phyloP scores from a whole-genome alignment of 169 alveolate species.

The Plasmodium yoelii region DNA sequence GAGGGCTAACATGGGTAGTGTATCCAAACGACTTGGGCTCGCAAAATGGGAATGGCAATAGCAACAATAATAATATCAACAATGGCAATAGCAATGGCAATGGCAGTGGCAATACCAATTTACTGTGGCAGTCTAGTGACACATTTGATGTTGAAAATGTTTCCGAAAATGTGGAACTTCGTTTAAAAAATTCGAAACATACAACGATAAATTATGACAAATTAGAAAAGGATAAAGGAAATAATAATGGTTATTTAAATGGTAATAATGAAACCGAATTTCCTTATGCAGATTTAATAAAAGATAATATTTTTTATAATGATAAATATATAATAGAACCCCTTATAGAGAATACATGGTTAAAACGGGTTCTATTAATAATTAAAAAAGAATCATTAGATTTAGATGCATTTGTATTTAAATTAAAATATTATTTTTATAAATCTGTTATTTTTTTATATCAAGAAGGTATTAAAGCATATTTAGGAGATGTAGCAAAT shows the following conservation, averaged over 20 bases:
- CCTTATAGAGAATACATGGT: conserved; percentile 85
- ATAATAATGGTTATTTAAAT: background rate
- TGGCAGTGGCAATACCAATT: background rate
- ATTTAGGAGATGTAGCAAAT: conserved; percentile 86
- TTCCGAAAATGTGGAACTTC: background rate
- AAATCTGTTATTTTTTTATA: conserved; percentile 83
- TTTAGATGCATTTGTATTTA: conserved; percentile 76
- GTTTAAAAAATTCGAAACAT: conserved; percentile 7
- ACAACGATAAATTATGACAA: conserved; percentile 16
- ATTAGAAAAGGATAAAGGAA: conserved; percentile 2
- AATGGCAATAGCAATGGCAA: conserved; percentile 2
- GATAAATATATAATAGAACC: conserved; percentile 78
- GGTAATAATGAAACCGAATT: conserved; percentile 13
- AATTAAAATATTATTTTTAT: conserved; percentile 78
- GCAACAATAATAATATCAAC: background rate
- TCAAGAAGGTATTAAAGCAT: conserved; percentile 85
- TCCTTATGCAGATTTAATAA: conserved; percentile 36
- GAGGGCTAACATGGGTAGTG: conserved; percentile 84
- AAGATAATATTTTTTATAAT: conserved; percentile 32
- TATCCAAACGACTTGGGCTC: conserved; percentile 7
- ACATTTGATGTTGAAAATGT: background rate
- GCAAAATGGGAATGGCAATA: background rate
- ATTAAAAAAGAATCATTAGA: conserved; percentile 78
- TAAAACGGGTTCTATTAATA: conserved; percentile 79
- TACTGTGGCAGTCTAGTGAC: background rate